Conservation (phyloP, 164 flowering plant species). For the Dillenia suffruticosa region DNA sequence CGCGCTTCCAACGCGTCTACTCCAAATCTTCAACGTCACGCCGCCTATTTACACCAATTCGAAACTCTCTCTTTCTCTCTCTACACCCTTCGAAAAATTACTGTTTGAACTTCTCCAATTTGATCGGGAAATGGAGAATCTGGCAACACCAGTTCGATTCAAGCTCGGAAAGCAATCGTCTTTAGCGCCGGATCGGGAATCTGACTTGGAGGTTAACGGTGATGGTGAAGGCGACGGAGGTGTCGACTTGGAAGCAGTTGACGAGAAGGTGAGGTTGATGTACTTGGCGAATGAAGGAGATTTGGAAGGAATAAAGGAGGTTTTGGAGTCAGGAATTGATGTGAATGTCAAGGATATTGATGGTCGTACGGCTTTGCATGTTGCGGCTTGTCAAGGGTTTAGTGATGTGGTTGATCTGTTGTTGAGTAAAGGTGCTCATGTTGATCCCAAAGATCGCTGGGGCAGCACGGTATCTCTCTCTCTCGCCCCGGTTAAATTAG, state of each 20-base stretch:
- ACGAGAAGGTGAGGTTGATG: constrained; percentile 57
- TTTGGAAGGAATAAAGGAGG: constrained; percentile 62
- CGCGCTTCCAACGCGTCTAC: no score
- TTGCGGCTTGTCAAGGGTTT: constrained; percentile 82
- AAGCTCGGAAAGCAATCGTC: constrained; percentile 64
- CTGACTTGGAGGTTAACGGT: neutral
- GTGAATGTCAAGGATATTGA: constrained; percentile 73
- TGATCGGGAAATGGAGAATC: no score
- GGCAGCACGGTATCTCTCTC: constrained; percentile 71
- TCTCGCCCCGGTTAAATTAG: neutral
- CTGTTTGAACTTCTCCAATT: no score
- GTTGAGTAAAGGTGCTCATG: constrained; percentile 45
- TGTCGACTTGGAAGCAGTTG: constrained; percentile 31
- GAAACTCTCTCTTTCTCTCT: no score
- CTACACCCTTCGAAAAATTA: no score
- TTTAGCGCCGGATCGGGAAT: constrained; percentile 45
- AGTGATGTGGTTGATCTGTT: constrained; percentile 55
- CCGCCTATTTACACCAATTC: no score
- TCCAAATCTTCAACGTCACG: no score
- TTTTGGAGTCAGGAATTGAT: constrained; percentile 57
- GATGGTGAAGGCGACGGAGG: neutral
- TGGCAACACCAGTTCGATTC: no score
- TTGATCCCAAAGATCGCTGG: constrained; percentile 83
- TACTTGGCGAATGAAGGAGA: constrained; percentile 73
- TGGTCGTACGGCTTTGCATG: constrained; percentile 72